phyloP scores from a whole-genome alignment of 768 basidiomycete genomes.

The Pleurotus djamor region DNA sequence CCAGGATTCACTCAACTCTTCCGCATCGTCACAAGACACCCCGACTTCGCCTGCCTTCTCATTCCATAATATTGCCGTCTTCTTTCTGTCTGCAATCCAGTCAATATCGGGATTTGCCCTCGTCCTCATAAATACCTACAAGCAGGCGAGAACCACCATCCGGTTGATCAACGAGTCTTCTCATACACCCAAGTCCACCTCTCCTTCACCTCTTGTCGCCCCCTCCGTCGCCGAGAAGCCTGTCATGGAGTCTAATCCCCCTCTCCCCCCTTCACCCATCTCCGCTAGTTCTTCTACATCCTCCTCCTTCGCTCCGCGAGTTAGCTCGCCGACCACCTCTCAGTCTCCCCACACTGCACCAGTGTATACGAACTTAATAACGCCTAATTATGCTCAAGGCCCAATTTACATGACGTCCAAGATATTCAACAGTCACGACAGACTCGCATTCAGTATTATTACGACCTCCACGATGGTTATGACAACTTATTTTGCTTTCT shows the following conservation, averaged over 20 bases:
- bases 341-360: too few species aligned
- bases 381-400: conserved; percentile 35
- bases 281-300: conserved; percentile 18
- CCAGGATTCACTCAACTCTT: conserved; percentile 18
- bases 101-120: conserved; percentile 68
- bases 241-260: conserved; percentile 6
- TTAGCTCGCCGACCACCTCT: neutral
- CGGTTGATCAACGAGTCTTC: conserved; percentile 56
- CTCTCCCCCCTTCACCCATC: conserved; percentile 5
- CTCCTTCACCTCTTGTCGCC: neutral
- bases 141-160: conserved; percentile 60
- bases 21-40: conserved; percentile 22
- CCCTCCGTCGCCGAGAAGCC: neutral
- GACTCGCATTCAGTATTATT: conserved; percentile 45
- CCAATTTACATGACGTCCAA: conserved; percentile 45
- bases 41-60: conserved; percentile 32
- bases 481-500: conserved; percentile 43
- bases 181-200: conserved; percentile 15
- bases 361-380: neutral
- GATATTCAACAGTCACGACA: conserved; percentile 44
- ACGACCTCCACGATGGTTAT: conserved; percentile 46
- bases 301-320: conserved; percentile 14
- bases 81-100: conserved; percentile 75
- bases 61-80: conserved; percentile 57
- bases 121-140: conserved; percentile 65